Conservation (phyloP, 1,139 yeast genomes). For the Scheffersomyces quercinus region DNA sequence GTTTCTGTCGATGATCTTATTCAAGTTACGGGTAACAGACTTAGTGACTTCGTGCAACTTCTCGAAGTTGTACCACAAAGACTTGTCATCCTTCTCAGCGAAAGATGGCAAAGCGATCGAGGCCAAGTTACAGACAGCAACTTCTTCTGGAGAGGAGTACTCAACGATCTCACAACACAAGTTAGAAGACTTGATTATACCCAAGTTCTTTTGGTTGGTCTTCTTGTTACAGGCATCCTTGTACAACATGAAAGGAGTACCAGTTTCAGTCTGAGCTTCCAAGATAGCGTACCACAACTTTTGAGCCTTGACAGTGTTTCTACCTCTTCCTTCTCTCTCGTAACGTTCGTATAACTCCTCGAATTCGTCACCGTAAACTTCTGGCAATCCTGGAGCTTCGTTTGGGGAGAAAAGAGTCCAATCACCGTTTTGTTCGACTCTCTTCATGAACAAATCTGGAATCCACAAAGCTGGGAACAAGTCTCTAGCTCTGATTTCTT, state of each 20-base stretch:
- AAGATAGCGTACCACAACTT: conserved; percentile 85
- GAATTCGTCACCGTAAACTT: conserved; percentile 81
- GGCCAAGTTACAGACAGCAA: conserved; percentile 89
- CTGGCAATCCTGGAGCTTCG: conserved; percentile 82
- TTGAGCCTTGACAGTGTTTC: conserved; percentile 76
- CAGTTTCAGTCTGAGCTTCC: conserved; percentile 91
- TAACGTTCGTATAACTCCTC: conserved; percentile 68
- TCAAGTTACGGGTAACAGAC: conserved; percentile 55
- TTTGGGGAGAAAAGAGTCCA: conserved; percentile 90
- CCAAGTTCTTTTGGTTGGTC: conserved; percentile 84
- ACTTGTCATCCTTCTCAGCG: conserved; percentile 40
- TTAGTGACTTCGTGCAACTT: conserved; percentile 56
- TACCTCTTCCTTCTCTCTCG: conserved; percentile 71
- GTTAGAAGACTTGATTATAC: conserved; percentile 84
- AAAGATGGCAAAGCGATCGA: conserved; percentile 82
- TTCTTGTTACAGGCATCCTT: conserved; percentile 85
- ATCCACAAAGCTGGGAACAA: conserved; percentile 91
- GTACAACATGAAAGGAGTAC: conserved; percentile 89
- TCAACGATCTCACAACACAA: conserved; percentile 90
- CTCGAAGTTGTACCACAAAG: conserved; percentile 50
- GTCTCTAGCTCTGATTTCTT: conserved; percentile 87
- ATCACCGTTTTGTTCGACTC: conserved; percentile 74
- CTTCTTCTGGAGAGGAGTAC: conserved; percentile 83
- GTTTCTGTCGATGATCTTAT: conserved; percentile 57
- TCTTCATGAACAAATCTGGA: conserved; percentile 86